Evolutionary conservation across 129 eudicot genomes (phyloP).

Genomic region (Apium graveolens): DNA sequence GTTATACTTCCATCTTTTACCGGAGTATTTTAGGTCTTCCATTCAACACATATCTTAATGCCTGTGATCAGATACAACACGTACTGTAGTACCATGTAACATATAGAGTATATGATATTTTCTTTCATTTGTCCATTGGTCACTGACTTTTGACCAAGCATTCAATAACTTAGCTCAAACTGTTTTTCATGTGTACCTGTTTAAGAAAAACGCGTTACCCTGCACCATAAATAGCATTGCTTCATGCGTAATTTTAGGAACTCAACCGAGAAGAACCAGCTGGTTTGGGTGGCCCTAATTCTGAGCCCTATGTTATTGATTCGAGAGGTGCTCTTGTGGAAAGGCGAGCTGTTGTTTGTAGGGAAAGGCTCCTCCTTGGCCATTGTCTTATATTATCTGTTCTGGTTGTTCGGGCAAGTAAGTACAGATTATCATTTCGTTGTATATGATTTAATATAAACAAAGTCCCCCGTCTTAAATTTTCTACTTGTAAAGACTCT

Average conservation of each 20-base stretch:
- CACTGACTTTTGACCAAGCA: background rate
- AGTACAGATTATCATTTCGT: slow-evolving; percentile 21
- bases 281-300: slow-evolving; percentile 89
- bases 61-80: background rate
- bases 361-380: slow-evolving; percentile 91
- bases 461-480: background rate
- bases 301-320: slow-evolving; percentile 68
- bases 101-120: background rate
- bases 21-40: background rate
- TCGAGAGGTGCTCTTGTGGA: slow-evolving; percentile 91
- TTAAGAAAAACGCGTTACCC: background rate
- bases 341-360: slow-evolving; percentile 81
- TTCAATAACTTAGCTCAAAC: background rate
- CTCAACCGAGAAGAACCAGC: slow-evolving; percentile 88
- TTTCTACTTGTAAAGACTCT: background rate
- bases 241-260: slow-evolving; percentile 41
- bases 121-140: background rate
- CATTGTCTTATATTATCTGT: slow-evolving; percentile 90
- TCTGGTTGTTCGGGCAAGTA: slow-evolving; percentile 86
- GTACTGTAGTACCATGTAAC: background rate
- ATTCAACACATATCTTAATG: background rate
- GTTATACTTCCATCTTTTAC: background rate
- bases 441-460: slow-evolving; percentile 8
- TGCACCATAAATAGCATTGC: slow-evolving; percentile 4
- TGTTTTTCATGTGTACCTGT: background rate